Base-by-base conservation (phyloP, 805 yeast genomes). In the Wickerhamomyces mucosus region DNA sequence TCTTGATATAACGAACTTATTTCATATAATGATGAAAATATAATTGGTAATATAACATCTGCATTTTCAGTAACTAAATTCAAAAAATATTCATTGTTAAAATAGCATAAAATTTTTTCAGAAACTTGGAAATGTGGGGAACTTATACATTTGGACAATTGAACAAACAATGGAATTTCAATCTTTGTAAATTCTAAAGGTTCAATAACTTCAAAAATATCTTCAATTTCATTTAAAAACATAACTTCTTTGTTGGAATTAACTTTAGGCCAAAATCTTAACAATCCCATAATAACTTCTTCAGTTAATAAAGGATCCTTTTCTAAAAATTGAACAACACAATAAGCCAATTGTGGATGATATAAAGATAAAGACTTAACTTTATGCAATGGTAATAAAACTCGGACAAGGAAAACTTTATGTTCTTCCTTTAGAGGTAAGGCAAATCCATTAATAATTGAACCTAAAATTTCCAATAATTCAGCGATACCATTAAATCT, bases 71-170 rank as follows among this genome's bases (percentile, higher is more conserved):
- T 84, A 29, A 92, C 86, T 45, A 89, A 61, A 26, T 86, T 80
- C 41, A 88, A 72, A 55, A 92, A 88, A 59, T 84, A 88, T 51
- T 92, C 97, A 56, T 89, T 89, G 48, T 84, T 82, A 92, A 96
- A 92, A 56, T 76, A 85, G 52, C 88, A 81, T 37, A 92, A 69
- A 3, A 92, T 96, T 45, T 94, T 85, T 59, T 92, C 98, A 36
- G 94, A 81, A 17, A 92, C 96, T 66, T 92, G 98, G 65, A 92
- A 94, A 61, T 92, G 97, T 18, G 95, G 84, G 2, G 95, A 82
- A 18, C 94, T 72, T 24, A 92, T 88, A 60, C 97, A 89, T 57
- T 82, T 85, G 31, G 95, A 81, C 42, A 92, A 68, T 59, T 92
- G 98, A 19, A 89, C 94, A 59, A 88, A 88, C 29, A 92, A 63